Base-by-base conservation (phyloP, 2,329 filamentous ascomycete genomes). In the Xylariaceae sp. region DNA sequence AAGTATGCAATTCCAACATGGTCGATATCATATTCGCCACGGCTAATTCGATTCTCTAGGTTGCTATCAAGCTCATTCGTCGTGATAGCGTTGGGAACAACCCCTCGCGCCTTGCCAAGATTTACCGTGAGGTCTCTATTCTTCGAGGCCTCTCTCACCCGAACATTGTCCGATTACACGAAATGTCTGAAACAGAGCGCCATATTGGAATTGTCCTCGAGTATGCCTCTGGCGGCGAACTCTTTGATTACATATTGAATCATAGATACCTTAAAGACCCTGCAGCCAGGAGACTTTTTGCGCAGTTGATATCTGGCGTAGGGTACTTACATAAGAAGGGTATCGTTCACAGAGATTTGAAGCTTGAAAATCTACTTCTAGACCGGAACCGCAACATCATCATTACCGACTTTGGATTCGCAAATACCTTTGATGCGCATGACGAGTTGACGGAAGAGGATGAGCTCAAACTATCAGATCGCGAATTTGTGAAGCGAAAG, bases 301-400 rank as follows among this genome's bases (percentile, higher is more conserved):
- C 94, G 18, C 94, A 99, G 73, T 81, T 99, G 41, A 87, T 99
- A 12, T 97, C 93, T 6, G 94, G 94, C 40, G 94, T 99, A 11
- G 94, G 94, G 34, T 99, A 99, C 72, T 77, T 99, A 53, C 94
- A 99, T 75, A 97, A 96, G 73, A 97, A 96, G 74, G 94, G 94
- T 55, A 99, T 99, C 61, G 94, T 99, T 13, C 94, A 99, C 70
- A 87, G 94, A 64, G 94, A 99, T 74, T 74, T 99, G 60, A 99
- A 99, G 74, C 79, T 99, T 43, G 94, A 99, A 73, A 99, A 99
- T 67, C 71, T 99, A 63, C 80, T 99, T 36, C 80, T 99, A 47
- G 94, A 99, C 72, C 87, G 93, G 57, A 97, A 99, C 68, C 88
- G 91, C 58, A 99, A 99, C 75, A 97, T 99, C 66, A 99, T 99